phyloP scores from a whole-genome alignment of 495 filamentous ascomycete genomes.

The Alectoria sarmentosa region DNA sequence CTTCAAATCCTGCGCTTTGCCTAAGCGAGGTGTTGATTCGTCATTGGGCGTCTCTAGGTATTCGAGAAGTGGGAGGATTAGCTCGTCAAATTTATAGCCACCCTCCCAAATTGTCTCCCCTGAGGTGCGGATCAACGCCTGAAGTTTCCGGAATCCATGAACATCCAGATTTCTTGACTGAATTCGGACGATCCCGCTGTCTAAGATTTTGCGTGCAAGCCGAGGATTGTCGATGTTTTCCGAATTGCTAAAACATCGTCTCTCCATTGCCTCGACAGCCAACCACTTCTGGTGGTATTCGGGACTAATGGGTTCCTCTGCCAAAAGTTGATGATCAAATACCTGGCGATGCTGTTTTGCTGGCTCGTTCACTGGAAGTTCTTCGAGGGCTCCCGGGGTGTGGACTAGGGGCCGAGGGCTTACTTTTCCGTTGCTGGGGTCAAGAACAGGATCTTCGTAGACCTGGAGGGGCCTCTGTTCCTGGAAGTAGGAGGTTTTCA shows the following conservation, averaged over 20 bases:
- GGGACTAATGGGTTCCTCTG: constrained; percentile 18
- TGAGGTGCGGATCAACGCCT: constrained; percentile 68
- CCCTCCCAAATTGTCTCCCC: constrained; percentile 45
- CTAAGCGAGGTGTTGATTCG: constrained; percentile 38
- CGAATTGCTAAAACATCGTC: constrained; percentile 12
- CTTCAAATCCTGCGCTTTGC: constrained; percentile 66
- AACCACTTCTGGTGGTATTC: constrained; percentile 21
- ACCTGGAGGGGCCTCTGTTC: constrained; percentile 31
- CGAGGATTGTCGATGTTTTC: constrained; percentile 38
- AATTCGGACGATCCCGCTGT: constrained; percentile 70
- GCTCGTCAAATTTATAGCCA: constrained; percentile 57
- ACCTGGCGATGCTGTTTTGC: constrained; percentile 20
- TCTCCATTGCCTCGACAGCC: constrained; percentile 13
- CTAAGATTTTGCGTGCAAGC: constrained; percentile 52
- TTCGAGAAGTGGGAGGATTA: constrained; percentile 65
- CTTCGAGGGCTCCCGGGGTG: constrained; percentile 24
- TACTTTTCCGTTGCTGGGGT: constrained; percentile 1
- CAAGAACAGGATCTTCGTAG: constrained; percentile 38
- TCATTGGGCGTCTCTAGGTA: constrained; percentile 56
- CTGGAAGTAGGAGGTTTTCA: constrained; percentile 3
- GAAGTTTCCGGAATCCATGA: constrained; percentile 82
- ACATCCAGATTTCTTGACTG: constrained; percentile 67
- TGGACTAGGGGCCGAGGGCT: constrained; percentile 9
- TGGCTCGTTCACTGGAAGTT: constrained; percentile 33
- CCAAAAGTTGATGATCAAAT: constrained; percentile 19